Evolutionary conservation across 164 flowering plant species (phyloP).

Genomic region (Liriodendron chinense): DNA sequence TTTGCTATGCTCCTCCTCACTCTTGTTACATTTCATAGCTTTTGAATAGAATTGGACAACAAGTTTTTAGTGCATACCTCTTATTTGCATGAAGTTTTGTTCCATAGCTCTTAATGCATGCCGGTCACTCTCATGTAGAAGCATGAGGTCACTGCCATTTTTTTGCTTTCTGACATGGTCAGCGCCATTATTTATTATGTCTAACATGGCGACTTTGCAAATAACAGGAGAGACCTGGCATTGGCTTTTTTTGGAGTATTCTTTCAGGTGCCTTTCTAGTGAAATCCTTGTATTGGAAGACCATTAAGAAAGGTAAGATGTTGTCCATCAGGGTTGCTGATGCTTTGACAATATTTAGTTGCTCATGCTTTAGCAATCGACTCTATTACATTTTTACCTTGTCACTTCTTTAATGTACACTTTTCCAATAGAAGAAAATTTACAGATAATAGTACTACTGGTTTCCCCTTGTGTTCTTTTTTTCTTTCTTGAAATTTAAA

Average conservation of each 20-base stretch:
- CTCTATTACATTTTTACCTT: not conserved
- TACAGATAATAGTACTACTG: not conserved
- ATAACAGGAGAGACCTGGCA: slow-evolving; percentile 32
- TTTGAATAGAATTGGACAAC: not conserved
- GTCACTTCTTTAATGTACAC: not conserved
- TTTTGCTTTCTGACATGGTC: not conserved
- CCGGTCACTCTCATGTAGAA: not conserved
- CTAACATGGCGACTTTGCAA: slow-evolving; percentile 4
- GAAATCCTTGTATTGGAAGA: slow-evolving; percentile 31
- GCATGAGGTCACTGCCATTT: not conserved
- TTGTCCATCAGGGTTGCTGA: not conserved
- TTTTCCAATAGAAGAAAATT: not conserved
- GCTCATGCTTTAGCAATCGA: not conserved
- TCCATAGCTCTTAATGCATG: not conserved
- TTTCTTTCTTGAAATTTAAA: not conserved
- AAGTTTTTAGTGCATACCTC: not conserved
- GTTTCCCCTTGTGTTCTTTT: not conserved
- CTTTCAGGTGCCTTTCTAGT: slow-evolving; percentile 28
- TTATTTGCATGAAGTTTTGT: too few relatives aligned
- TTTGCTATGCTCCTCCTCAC: not conserved
- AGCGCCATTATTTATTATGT: not conserved
- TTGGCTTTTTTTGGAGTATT: slow-evolving; percentile 32
- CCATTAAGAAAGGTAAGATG: slow-evolving; percentile 56
- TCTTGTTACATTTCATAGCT: not conserved
- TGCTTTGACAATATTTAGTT: not conserved